Percentiles rank a stretch among this genome's conserved stretches.
These are phyloP conservation scores for Helichrysum umbraculigerum DNA, from an alignment of 129 eudicot genomes.

Conservation along the genomic window DNA sequence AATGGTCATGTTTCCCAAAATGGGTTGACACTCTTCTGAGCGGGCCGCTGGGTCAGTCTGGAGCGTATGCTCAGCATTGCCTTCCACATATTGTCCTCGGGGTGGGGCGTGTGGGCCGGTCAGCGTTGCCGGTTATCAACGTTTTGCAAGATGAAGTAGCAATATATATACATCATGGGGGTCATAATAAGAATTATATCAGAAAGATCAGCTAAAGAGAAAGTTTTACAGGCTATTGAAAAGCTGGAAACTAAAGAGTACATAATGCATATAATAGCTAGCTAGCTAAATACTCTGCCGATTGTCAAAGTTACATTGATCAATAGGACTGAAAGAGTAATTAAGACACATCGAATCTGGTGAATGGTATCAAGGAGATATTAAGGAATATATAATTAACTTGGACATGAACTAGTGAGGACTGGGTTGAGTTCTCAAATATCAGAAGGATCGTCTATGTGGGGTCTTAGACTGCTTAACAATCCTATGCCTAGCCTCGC, in stretches of 20 bases:
- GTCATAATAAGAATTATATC: conserved; percentile 12
- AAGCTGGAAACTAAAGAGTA: conserved; percentile 5
- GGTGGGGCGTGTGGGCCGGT: too few relatives aligned
- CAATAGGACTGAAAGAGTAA: conserved; percentile 1
- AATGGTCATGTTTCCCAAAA: too few relatives aligned
- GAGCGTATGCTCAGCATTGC: too few relatives aligned
- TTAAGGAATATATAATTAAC: not conserved
- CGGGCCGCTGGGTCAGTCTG: too few relatives aligned
- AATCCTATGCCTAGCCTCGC: not conserved
- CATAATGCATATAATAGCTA: not conserved
- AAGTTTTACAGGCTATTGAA: not conserved
- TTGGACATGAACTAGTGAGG: not conserved
- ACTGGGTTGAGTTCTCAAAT: not conserved
- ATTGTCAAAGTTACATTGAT: conserved; percentile 1
- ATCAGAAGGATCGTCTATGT: not conserved
- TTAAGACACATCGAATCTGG: conserved; percentile 2
- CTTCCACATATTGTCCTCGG: too few relatives aligned
- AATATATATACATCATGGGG: conserved; percentile 14
- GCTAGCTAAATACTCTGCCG: not conserved
- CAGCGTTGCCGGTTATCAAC: too few relatives aligned
- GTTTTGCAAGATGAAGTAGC: conserved; percentile 24
- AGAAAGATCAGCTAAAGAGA: not conserved
- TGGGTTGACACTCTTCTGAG: too few relatives aligned
- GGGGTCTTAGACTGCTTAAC: not conserved
- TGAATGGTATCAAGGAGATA: conserved; percentile 1